Evolutionary conservation across 805 yeast species (phyloP), one percentile per base, ranked within the genome.

Genomic region (Wickerhamomyces silvicola): DNA sequence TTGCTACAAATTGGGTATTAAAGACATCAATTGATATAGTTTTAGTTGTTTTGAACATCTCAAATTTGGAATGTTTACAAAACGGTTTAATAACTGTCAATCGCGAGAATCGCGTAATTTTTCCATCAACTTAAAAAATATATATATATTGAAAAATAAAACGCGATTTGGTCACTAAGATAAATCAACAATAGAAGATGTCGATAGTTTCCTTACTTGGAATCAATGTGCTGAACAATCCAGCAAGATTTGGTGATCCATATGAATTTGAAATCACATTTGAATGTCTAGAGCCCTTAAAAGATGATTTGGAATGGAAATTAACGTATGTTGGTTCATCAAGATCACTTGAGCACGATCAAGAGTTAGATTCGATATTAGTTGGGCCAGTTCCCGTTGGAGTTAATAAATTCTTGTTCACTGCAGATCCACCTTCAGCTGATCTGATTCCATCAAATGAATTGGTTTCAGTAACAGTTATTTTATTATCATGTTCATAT

Each of bases 351-450:
- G 97, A 92, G 42, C 97, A 92, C 48, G 99, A 92, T 57, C 99
- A 92, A 59, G 97, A 88, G 55, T 66, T 92, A 34, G 99, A 92
- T 53, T 87, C 97, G 2, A 78, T 92, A 23, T 63, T 92, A n/a
- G 99, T 92, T 4, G 99, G 99, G 0, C 99, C 99, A 0, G 95
- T 92, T 2, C 99, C 98, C 0, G 95, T 92, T 2, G 99, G 99
- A 1, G 78, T 90, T 24, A 92, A 92, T 54, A 87, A 90, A 58
- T 92, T 92, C 50, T 70, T 88, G 9, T 82, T 92, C 56, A 76
- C 84, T 13, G 97, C 97, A 0, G 97, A 94, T 50, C 95, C 99
- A 0, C 99, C 99, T 1, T 78, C 90, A 1, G 94, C 97, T 0
- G 97, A 90, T 46, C 60, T 88, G 45, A 92, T 92, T 43, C 99